A percentile compares a stretch with the other conserved stretches of the same genome.
phyloP scores from a whole-genome alignment of 139 green algal species.

The Tetradesmus obliquus region DNA sequence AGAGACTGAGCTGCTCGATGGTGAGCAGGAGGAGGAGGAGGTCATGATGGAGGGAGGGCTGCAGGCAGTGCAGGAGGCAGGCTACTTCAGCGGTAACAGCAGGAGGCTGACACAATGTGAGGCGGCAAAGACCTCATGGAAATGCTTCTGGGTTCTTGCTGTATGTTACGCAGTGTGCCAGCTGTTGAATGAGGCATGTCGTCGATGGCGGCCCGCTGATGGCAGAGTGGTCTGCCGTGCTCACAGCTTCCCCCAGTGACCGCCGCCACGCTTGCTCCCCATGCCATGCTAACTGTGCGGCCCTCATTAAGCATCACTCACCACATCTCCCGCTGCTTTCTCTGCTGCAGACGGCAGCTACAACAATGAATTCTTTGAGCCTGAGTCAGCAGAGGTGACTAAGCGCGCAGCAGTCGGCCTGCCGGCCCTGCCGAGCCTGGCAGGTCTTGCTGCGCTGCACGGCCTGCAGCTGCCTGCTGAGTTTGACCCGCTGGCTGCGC shows the following conservation, averaged over 20 bases:
- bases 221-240: too few relatives aligned
- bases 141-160: too few relatives aligned
- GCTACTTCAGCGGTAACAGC: neutral
- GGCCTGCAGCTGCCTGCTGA: neutral
- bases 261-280: too few relatives aligned
- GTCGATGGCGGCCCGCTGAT: too few relatives aligned
- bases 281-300: neutral
- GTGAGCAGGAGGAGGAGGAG: neutral
- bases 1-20: neutral
- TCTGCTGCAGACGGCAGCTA: constrained; percentile 8
- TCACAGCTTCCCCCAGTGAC: too few relatives aligned
- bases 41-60: neutral
- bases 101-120: neutral
- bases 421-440: neutral
- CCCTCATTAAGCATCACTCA: neutral
- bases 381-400: neutral
- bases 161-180: too few relatives aligned
- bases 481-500: neutral
- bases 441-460: neutral
- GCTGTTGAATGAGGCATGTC: too few relatives aligned
- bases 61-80: neutral
- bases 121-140: neutral
- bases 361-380: constrained; percentile 16
- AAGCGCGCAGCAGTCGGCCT: constrained; percentile 14
- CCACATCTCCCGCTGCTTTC: neutral